These are phyloP conservation scores for Tardiomyces digboiensis DNA, from an alignment of 1,139 yeast species.

Conservation along the genomic window DNA sequence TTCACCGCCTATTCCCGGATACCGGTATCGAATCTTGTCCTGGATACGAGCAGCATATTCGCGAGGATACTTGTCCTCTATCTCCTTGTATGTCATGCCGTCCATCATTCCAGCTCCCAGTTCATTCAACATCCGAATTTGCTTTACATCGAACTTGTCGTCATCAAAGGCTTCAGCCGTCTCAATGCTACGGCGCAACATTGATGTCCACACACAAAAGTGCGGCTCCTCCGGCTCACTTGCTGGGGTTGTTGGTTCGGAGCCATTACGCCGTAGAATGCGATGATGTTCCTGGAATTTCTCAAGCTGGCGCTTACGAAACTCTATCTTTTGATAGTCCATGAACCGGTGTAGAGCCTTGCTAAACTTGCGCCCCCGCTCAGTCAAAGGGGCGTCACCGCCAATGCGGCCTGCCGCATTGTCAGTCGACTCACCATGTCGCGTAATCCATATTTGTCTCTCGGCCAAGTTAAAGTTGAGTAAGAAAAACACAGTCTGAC, in stretches of 20 bases:
- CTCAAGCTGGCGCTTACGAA: conserved; percentile 54
- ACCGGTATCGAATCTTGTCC: conserved; percentile 74
- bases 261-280: conserved; percentile 21
- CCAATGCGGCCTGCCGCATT: conserved; percentile 82
- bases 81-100: conserved; percentile 84
- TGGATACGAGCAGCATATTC: conserved; percentile 70
- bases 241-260: conserved; percentile 26
- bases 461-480: conserved; percentile 85
- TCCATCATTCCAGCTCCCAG: conserved; percentile 89
- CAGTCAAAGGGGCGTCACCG: conserved; percentile 80
- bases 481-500: conserved; percentile 86
- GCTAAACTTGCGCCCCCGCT: conserved; percentile 68
- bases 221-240: conserved; percentile 47
- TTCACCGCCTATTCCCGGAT: conserved; percentile 98
- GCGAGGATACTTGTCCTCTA: conserved; percentile 57
- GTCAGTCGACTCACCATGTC: conserved; percentile 90
- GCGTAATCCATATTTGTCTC: conserved; percentile 89
- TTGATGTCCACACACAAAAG: conserved; percentile 90
- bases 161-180: conserved; percentile 68
- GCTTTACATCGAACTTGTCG: conserved; percentile 62
- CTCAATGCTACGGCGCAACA: conserved; percentile 69
- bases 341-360: conserved; percentile 66
- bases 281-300: conserved; percentile 33
- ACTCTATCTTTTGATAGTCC: conserved; percentile 59
- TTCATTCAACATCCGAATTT: conserved; percentile 90